Evolutionary conservation across 2,329 filamentous ascomycete genomes (phyloP), one percentile per base, ranked within the genome.

Genomic region (Xylogone sp.): DNA sequence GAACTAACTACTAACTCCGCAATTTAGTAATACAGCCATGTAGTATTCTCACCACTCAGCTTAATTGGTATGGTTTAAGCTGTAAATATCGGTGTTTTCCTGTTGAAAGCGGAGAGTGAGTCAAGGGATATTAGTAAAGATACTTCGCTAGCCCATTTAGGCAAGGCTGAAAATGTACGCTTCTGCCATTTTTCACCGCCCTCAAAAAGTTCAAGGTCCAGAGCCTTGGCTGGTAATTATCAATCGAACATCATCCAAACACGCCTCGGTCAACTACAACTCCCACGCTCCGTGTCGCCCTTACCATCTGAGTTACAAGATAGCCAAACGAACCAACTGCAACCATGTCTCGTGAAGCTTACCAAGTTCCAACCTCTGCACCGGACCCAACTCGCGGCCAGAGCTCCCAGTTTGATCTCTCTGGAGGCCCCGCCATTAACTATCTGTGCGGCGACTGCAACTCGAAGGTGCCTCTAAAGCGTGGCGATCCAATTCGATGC

Each of bases 361-460:
- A 92, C 74, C 84, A 88, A 65, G 82, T 89, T 54, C 87, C 88
- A 49, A 79, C 82, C 51, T 73, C 76, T 61, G 66, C 69, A 27
- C 57, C 64, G 7, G 55, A 56, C 39, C 56, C 59, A 43, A 66
- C 71, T 50, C 71, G 72, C 52, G 72, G 74, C 53, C 51, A 62
- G 21, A 62, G 57, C 54, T 64, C 64, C 68, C 51, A 58, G 66
- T 46, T 56, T 50, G 56, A 57, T 54, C 42, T 59, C 43, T 45
- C 53, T 53, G 56, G 60, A 58, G 79, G 79, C 46, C 76, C 82
- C 56, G 71, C 76, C 45, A 87, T 87, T 69, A 76, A 79, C 60
- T 90, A 89, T 70, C 75, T 84, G 61, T 96, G 89, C 75, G 90
- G 89, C 67, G 90, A 95, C 73, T 96, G 90, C 76, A 89, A 88